Conservation (phyloP, 345 rosid genomes). For the Odontarrhena argentea region DNA sequence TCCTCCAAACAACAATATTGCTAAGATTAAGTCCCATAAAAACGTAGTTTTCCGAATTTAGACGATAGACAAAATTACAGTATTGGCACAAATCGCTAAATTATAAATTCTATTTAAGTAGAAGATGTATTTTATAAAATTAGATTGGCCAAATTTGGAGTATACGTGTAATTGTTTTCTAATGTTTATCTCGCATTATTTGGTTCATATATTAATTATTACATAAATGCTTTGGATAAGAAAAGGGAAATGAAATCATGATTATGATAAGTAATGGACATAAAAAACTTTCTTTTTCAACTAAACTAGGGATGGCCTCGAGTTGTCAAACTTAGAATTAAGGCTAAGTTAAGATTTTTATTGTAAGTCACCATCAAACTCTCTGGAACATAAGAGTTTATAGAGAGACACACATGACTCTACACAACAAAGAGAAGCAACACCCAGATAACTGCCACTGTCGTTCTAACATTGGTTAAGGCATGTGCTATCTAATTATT, state of each 20-base stretch:
- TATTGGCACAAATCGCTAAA: no score
- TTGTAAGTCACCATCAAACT: constrained; percentile 20
- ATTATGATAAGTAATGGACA: neutral
- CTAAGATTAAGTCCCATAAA: no score
- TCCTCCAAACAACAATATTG: no score
- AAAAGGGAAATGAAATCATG: neutral
- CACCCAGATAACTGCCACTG: constrained; percentile 19
- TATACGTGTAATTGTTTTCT: neutral
- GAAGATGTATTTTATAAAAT: no score
- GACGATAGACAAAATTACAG: no score
- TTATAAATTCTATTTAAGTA: no score
- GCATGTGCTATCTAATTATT: constrained; percentile 31
- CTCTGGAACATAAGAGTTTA: constrained; percentile 19
- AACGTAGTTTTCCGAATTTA: no score
- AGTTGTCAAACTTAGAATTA: neutral
- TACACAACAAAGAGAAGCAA: constrained; percentile 37
- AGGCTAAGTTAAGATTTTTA: neutral
- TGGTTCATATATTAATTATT: neutral
- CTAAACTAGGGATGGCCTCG: neutral
- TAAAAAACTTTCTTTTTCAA: neutral
- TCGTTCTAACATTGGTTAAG: constrained; percentile 31
- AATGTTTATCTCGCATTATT: constrained; percentile 3
- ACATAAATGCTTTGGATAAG: neutral
- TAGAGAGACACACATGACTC: constrained; percentile 1
- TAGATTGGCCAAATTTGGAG: no score